Evolutionary conservation across 345 rosid species (phyloP), one percentile per base, ranked within the genome.

Genomic region (Eucalyptus pauciflora): DNA sequence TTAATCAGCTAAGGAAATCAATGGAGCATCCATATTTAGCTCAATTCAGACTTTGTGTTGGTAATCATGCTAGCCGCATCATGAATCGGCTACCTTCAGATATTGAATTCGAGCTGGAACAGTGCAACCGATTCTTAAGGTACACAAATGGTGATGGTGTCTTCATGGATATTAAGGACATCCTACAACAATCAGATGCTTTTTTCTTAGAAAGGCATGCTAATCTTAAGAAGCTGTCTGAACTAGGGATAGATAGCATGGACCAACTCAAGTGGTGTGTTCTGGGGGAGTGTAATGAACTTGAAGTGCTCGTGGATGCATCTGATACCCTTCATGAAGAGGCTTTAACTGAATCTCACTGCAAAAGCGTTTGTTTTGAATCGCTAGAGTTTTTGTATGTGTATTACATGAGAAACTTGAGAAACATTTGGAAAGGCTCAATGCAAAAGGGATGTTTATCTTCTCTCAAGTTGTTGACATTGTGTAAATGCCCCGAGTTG

Each of bases 131-230:
- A 83, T 90, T 76, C 88, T 89, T 91, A 56, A 67, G 29, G 64
- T 91, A 87, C 60, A 89, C 88, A 51, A 92, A 91, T 87, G 92
- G 92, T 43, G 86, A 31, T 7, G 86, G 27, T 33, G 15, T 81
- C n/a, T 90, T 85, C 7, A 46, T 2, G 16, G 89, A 88, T 49
- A 76, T 91, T 29, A 80, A 56, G 64, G 71, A 48, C 71, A 58
- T 76, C 13, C 89, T 91, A 4, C 27, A 46, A 29, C 33, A 80
- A 43, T 64, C 89, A 41, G 50, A 86, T 56, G 85, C 91, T 2
- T 92, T 92, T 41, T 90, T 86, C 89, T 81, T 92, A 86, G 92
- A 92, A 41, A 89, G 90, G 5, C 90, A 91, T 17, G 13, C 56
- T 6, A 90, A 88, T 20, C 86, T 86, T 2, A 62, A 7, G 48